phyloP scores from a whole-genome alignment of 139 green algal species.

The Chlamydomonas eustigma region DNA sequence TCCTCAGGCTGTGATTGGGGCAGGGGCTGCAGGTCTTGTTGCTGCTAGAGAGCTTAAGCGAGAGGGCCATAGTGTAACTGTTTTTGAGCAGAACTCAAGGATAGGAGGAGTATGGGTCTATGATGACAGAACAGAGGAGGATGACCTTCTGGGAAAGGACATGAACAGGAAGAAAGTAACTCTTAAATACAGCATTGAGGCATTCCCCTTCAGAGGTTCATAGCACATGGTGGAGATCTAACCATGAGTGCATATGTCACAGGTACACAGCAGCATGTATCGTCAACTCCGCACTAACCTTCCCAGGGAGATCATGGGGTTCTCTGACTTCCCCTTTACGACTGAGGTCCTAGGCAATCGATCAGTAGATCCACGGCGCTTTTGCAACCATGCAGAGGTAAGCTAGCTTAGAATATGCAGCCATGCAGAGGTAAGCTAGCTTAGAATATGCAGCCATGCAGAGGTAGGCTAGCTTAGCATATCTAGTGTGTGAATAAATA shows the following conservation, averaged over 20 bases:
- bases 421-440: constrained; percentile 46
- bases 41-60: constrained; percentile 50
- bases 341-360: constrained; percentile 25
- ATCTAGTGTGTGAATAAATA: too few relatives aligned
- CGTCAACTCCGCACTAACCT: constrained; percentile 68
- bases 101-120: constrained; percentile 66
- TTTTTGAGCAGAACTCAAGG: constrained; percentile 53
- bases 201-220: too few relatives aligned
- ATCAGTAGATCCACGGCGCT: constrained; percentile 42
- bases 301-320: constrained; percentile 73
- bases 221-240: too few relatives aligned
- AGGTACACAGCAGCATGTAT: constrained; percentile 65
- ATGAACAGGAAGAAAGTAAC: neutral
- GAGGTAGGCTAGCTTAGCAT: constrained; percentile 39
- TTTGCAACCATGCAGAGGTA: constrained; percentile 52
- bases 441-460: constrained; percentile 30
- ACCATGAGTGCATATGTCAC: neutral
- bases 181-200: too few relatives aligned
- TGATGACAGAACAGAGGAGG: constrained; percentile 24
- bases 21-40: constrained; percentile 64
- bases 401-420: constrained; percentile 14
- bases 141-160: constrained; percentile 34
- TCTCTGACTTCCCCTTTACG: constrained; percentile 62
- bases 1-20: constrained; percentile 76
- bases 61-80: constrained; percentile 56